These are phyloP conservation scores for Grosmannia penicillata DNA, from an alignment of 2,329 filamentous ascomycete genomes.

Conservation along the genomic window DNA sequence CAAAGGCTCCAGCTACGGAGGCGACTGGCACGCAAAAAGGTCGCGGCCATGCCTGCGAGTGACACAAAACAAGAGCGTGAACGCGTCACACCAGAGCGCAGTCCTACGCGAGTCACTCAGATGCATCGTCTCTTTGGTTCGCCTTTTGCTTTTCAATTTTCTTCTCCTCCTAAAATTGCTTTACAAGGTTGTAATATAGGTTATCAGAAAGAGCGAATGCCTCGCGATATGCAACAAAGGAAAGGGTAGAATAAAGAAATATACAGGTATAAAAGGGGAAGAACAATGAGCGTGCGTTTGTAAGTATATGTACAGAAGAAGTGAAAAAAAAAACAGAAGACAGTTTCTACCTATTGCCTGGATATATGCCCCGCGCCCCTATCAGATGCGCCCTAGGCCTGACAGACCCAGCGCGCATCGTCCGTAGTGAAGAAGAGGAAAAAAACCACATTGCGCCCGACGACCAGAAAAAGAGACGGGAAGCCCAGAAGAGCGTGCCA, in stretches of 20 bases:
- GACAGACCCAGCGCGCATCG: background rate
- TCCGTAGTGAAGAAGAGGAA: background rate
- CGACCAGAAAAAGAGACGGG: background rate
- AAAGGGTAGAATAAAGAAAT: background rate
- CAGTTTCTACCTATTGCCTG: background rate
- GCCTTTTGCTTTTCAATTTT: background rate
- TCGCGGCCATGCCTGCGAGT: no score
- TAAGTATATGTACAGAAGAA: background rate
- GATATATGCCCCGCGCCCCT: conserved; percentile 8
- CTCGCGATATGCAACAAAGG: background rate
- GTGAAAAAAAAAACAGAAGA: background rate
- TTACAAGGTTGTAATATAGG: background rate
- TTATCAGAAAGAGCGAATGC: background rate
- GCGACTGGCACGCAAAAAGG: no score
- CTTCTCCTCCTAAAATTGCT: background rate
- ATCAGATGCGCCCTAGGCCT: conserved; percentile 2
- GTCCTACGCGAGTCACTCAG: no score
- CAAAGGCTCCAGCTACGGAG: no score
- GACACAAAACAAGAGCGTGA: no score
- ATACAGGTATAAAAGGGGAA: conserved; percentile 1
- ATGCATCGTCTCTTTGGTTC: no score
- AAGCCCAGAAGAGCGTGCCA: background rate
- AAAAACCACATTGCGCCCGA: background rate
- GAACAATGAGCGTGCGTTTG: background rate
- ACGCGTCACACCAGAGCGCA: no score